Conservation (phyloP, 2,329 filamentous ascomycete species). For the Epichloe typhina region DNA sequence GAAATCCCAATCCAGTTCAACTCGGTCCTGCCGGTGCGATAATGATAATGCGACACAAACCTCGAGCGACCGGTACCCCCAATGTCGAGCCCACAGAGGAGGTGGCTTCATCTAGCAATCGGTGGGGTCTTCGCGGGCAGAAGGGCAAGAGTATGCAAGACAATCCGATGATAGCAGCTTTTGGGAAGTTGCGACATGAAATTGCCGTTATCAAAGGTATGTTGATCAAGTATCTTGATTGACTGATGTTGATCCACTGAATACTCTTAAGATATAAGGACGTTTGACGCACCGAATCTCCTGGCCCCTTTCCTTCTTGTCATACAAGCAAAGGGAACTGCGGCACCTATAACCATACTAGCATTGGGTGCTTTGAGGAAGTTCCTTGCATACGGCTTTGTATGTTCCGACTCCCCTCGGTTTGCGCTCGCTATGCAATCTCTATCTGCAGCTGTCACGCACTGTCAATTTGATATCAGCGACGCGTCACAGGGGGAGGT, state of each 20-base stretch:
- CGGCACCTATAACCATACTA: constrained; percentile 88
- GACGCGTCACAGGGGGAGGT: constrained; percentile 96
- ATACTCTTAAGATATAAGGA: constrained; percentile 55
- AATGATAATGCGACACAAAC: constrained; percentile 28
- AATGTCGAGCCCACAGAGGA: constrained; percentile 35
- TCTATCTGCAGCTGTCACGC: constrained; percentile 85
- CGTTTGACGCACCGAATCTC: constrained; percentile 79
- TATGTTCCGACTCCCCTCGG: constrained; percentile 71
- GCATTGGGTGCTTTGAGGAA: constrained; percentile 90
- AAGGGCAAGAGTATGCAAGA: constrained; percentile 96
- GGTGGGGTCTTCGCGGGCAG: constrained; percentile 90
- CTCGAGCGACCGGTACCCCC: constrained; percentile 18
- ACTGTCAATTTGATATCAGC: constrained; percentile 94
- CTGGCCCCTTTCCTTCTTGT: constrained; percentile 93
- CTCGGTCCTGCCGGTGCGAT: constrained; percentile 34
- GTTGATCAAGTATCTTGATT: constrained; percentile 4
- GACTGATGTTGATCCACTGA: not conserved
- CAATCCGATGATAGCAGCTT: constrained; percentile 90
- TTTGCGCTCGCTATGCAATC: constrained; percentile 89
- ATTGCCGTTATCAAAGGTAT: constrained; percentile 71
- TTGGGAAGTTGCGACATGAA: constrained; percentile 78
- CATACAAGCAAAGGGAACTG: constrained; percentile 90
- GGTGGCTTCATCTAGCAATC: constrained; percentile 46
- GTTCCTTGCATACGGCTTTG: constrained; percentile 89
- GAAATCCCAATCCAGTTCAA: constrained; percentile 46